Base-by-base conservation (phyloP, 192 early-diverging fungal species). In the Pilaira anomala region DNA sequence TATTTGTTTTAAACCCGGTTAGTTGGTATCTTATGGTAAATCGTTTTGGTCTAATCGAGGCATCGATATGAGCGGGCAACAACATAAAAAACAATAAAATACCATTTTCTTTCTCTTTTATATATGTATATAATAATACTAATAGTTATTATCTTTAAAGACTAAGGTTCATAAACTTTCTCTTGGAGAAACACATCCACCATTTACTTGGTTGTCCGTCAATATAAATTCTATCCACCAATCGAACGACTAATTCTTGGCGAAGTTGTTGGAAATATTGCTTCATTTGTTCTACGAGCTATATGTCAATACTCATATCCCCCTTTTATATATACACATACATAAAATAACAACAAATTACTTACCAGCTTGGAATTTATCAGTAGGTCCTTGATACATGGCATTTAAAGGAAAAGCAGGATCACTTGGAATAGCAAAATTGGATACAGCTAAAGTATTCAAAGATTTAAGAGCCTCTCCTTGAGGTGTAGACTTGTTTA, bases 161-260 rank as follows among this genome's bases (percentile, higher is more conserved):
- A 26, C 83, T 74, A 79, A 95, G 85, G 70, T 88, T 88, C 96
- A 99, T 99, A 71, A 99, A 99, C 80, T 97, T 94, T 67, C 95
- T 85, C 86, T 97, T 99, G 70, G 93, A 87, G 83, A 99, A 99
- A 72, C 91, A 89, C 84, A 99, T 82, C 97, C 97, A 99, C 96
- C 96, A 99, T 74, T 99, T 99, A 83, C 90, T 92, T 14, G 93
- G 89, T 72, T 91, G 83, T 16, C 82, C 85, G 42, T 92, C 91
- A 16, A 76, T 66, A 78, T 92, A 99, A 18, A 97, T 79, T 41
- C 80, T 80, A 16, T 84, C 82, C 4, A 87, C 80, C 28, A 99
- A 77, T 36, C 97, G 78, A 42, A 75, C 66, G 19, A 84, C 89
- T 29, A 90, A 72, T 72, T 98, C 97, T 72, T 97, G 92, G 52